Evolutionary conservation across 2,329 filamentous ascomycete genomes (phyloP), one percentile per base, ranked within the genome.

Genomic region (Alternaria hordeiaustralica): DNA sequence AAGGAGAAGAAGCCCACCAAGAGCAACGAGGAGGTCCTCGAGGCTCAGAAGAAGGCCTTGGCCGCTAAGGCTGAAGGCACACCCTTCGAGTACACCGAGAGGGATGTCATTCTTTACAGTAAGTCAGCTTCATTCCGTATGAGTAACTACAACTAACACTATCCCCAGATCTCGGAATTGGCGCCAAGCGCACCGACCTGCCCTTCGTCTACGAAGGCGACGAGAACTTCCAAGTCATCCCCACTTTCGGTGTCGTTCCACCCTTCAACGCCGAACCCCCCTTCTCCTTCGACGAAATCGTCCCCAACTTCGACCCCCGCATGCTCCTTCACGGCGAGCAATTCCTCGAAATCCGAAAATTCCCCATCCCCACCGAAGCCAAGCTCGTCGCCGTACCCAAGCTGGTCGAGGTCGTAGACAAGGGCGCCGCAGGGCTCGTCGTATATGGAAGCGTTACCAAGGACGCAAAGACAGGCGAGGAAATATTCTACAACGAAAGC

Each of bases 281-380:
- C 26, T 98, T 92, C 85, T 89, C 86, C 80, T 87, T 96, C 74
- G 88, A 89, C 76, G 89, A 94, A 61, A 87, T 99, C 65, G 91
- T 98, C 26, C 94, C 94, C 80, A 97, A 98, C 86, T 99, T 97
- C 86, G 93, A 89, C 41, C 95, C 94, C 66, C 97, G 97, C 93
- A 97, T 97, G 94, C 89, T 99, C 55, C 91, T 99, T 23, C 96
- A 99, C 84, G 96, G 96, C 78, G 96, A 99, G 86, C 96, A 99
- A 82, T 99, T 94, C 84, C 92, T 99, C 68, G 96, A 99, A 83
- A 88, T 99, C 76, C 89, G 90, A 78, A 93, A 95, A 81, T 96
- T 90, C 84, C 96, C 96, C 44, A 92, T 98, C 74, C 95, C 95
- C 36, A 97, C 94, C 30, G 87, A 90, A 59, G 94, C 88, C 55